Percentiles rank a stretch among this genome's conserved stretches.
These are phyloP conservation scores for Dendrostoma leiphaemia DNA, from an alignment of 2,329 filamentous ascomycete species.

Conservation along the genomic window DNA sequence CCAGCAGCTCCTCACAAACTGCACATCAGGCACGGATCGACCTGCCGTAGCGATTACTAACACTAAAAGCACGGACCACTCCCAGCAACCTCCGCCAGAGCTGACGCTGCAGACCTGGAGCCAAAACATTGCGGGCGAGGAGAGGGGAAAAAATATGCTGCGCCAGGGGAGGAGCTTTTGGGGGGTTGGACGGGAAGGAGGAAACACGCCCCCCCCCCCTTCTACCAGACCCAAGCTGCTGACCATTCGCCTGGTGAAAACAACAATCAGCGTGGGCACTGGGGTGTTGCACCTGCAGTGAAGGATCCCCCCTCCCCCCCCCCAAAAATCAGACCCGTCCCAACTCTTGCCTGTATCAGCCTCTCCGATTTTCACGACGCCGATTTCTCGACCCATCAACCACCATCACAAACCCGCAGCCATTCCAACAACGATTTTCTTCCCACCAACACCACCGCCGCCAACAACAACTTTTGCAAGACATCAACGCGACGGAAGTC, in stretches of 20 bases:
- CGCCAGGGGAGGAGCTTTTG: conserved; percentile 1
- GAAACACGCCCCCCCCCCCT: neutral
- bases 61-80: conserved; percentile 4
- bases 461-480: neutral
- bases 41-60: conserved; percentile 1
- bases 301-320: neutral
- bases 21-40: conserved; percentile 12
- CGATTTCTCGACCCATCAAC: neutral
- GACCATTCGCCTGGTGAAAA: neutral
- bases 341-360: conserved; percentile 6
- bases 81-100: neutral
- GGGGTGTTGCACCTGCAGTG: neutral
- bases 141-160: neutral
- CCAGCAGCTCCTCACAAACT: conserved; percentile 4
- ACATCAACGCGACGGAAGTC: neutral
- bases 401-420: neutral
- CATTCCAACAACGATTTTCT: neutral
- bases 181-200: neutral
- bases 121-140: neutral
- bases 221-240: neutral
- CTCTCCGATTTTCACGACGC: conserved; percentile 12
- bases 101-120: neutral
- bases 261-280: conserved; percentile 2
- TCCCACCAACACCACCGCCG: neutral
- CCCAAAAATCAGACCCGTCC: neutral